Conservation (phyloP, 2,329 filamentous ascomycete genomes). For the Alternaria arbusti region DNA sequence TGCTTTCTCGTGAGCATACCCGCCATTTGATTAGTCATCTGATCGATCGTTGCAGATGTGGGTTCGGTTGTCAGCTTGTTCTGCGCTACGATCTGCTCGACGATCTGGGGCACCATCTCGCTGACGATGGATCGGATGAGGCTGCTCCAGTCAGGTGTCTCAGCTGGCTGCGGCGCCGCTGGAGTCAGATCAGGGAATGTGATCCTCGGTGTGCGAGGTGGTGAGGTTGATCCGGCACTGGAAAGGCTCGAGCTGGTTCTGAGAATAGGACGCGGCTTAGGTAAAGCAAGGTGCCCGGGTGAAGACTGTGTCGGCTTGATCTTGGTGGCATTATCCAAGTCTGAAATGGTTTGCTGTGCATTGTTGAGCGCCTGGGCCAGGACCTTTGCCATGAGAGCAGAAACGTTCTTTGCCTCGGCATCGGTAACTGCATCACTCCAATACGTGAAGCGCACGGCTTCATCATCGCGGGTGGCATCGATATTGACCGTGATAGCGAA, state of each 20-base stretch:
- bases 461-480: conserved; percentile 38
- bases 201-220: conserved; percentile 23
- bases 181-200: conserved; percentile 13
- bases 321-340: conserved; percentile 29
- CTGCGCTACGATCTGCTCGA: conserved; percentile 39
- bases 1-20: conserved; percentile 34
- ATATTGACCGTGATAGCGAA: conserved; percentile 45
- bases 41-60: conserved; percentile 27
- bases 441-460: conserved; percentile 38
- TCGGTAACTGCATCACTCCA: conserved; percentile 42
- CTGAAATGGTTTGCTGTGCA: conserved; percentile 31
- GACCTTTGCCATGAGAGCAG: conserved; percentile 33
- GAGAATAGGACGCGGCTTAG: conserved; percentile 9
- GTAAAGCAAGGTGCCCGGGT: conserved; percentile 1
- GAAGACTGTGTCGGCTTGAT: conserved; percentile 10
- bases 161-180: conserved; percentile 2
- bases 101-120: conserved; percentile 44
- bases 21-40: conserved; percentile 41
- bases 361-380: conserved; percentile 28
- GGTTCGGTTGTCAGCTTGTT: conserved; percentile 29
- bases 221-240: conserved; percentile 17
- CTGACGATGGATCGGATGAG: conserved; percentile 42
- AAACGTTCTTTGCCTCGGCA: conserved; percentile 35
- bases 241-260: conserved; percentile 6
- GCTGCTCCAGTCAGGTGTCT: conserved; percentile 33